phyloP scores from a whole-genome alignment of 2,329 filamentous ascomycete genomes.

The Endothia cerciana region DNA sequence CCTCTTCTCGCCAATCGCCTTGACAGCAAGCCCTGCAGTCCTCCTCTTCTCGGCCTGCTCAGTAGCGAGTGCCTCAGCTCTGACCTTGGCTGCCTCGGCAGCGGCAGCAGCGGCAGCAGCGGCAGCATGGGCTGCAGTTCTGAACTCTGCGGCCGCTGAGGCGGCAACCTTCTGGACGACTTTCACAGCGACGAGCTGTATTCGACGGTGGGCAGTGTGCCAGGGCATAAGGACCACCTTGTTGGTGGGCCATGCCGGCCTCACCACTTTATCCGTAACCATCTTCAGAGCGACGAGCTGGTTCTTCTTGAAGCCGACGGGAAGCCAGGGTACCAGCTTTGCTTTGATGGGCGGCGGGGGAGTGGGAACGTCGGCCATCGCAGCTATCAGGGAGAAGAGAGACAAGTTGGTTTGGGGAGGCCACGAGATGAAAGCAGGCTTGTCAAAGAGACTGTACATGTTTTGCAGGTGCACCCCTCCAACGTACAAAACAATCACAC shows the following conservation, averaged over 20 bases:
- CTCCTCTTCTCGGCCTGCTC: neutral
- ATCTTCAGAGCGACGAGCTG: neutral
- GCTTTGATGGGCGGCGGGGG: neutral
- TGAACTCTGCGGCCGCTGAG: too few species aligned
- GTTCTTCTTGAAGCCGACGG: neutral
- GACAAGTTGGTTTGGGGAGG: neutral
- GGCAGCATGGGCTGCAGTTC: neutral
- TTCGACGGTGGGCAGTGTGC: neutral
- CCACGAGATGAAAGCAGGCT: neutral
- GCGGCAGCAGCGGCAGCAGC: neutral
- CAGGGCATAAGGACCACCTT: neutral
- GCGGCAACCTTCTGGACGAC: too few species aligned
- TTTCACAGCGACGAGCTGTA: neutral
- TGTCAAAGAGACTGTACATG: neutral
- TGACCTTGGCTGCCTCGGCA: neutral
- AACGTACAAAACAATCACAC: neutral
- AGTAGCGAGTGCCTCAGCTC: neutral
- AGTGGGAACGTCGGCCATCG: neutral
- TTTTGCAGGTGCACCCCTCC: neutral
- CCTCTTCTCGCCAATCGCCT: neutral
- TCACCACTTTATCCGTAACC: neutral
- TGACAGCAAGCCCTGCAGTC: neutral
- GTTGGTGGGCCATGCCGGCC: neutral
- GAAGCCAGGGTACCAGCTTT: neutral
- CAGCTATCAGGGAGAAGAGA: neutral